Evolutionary conservation across 2,329 filamentous ascomycete genomes (phyloP).

Genomic region (Blumeria hordei): DNA sequence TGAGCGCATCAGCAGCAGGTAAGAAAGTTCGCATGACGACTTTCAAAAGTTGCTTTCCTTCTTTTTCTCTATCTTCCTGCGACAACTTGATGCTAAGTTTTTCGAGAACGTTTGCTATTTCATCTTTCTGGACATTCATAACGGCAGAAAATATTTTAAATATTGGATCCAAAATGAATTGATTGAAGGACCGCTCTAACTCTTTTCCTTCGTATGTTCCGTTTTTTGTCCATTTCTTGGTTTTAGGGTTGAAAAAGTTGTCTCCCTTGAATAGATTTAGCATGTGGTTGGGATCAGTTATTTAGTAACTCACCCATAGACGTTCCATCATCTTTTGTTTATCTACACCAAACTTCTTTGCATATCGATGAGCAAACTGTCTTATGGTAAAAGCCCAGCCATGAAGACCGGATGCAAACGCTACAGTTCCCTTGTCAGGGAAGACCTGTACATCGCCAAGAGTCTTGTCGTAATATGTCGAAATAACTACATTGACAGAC

Average conservation of each 20-base stretch:
- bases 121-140: conserved; percentile 98
- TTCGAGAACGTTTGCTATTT: conserved; percentile 56
- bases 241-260: conserved; percentile 99
- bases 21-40: conserved; percentile 97
- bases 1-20: conserved; percentile 85
- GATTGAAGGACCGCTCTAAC: conserved; percentile 97
- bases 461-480: conserved; percentile 91
- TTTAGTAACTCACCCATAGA: conserved; percentile 52
- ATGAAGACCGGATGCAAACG: conserved; percentile 98
- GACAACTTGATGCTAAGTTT: conserved; percentile 92
- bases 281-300: neutral
- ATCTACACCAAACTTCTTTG: conserved; percentile 99
- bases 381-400: conserved; percentile 99
- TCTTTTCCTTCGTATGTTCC: conserved; percentile 61
- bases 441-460: conserved; percentile 98
- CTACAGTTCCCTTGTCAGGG: conserved; percentile 90
- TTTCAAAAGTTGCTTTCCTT: conserved; percentile 97
- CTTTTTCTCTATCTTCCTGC: conserved; percentile 68
- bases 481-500: conserved; percentile 99
- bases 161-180: conserved; percentile 98
- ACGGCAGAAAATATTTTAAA: conserved; percentile 95
- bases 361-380: conserved; percentile 86
- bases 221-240: conserved; percentile 99
- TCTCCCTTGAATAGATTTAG: conserved; percentile 35
- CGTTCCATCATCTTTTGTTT: conserved; percentile 99